Evolutionary conservation across 352 stramenopile species (phyloP).

Genomic region (Phytopythium helicoides): DNA sequence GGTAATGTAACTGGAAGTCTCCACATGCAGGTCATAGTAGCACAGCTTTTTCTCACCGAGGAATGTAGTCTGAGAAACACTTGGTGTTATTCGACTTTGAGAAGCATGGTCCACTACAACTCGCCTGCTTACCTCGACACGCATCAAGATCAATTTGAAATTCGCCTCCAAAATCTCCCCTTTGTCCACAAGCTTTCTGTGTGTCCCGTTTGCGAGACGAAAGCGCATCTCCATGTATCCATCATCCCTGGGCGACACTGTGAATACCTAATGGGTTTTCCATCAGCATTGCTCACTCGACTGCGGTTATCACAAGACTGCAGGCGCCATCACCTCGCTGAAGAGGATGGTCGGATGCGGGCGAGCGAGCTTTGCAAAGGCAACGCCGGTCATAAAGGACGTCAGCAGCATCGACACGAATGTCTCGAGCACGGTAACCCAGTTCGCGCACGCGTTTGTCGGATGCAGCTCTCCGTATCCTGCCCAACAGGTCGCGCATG

Average conservation of each 20-base stretch:
- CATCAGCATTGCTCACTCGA: not conserved
- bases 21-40: slow-evolving; percentile 57
- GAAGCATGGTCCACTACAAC: not conserved
- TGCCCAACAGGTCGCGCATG: slow-evolving; percentile 1
- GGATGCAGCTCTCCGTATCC: slow-evolving; percentile 51
- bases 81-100: too few species aligned
- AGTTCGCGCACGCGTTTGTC: slow-evolving; percentile 46
- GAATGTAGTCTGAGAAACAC: slow-evolving; percentile 23
- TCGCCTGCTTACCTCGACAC: slow-evolving; percentile 35
- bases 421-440: slow-evolving; percentile 43
- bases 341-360: slow-evolving; percentile 48
- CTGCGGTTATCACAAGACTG: too few species aligned
- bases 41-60: slow-evolving; percentile 48
- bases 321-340: slow-evolving; percentile 21
- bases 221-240: slow-evolving; percentile 47
- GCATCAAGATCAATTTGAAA: slow-evolving; percentile 69
- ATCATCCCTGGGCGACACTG: slow-evolving; percentile 25
- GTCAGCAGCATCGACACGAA: slow-evolving; percentile 57
- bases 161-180: slow-evolving; percentile 53
- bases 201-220: slow-evolving; percentile 52
- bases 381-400: slow-evolving; percentile 59
- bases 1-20: slow-evolving; percentile 45
- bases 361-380: slow-evolving; percentile 61
- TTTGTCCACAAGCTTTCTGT: slow-evolving; percentile 29
- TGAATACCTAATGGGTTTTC: slow-evolving; percentile 26